Evolutionary conservation across 1,284 basidiomycete genomes (phyloP), one percentile per base, ranked within the genome.

Genomic region (Dichomitus squalens): DNA sequence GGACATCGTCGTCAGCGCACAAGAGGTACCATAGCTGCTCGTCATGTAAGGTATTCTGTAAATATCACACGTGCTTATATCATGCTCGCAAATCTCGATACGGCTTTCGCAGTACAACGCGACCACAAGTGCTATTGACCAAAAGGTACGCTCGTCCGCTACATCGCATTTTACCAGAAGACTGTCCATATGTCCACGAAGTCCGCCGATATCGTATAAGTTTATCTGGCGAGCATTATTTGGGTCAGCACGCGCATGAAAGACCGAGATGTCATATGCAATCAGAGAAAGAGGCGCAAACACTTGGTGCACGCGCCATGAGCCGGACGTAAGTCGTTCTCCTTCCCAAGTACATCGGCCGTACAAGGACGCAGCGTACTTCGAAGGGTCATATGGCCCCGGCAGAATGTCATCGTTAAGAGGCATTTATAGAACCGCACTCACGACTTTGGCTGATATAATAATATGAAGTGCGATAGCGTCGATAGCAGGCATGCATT

Each of bases 351-450:
- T 55, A 51, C 56, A 11, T n/a, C 16, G 52, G 49, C 40, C 52
- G 38, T 25, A 20, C 33, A 34, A 29, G 46, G 53, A 43, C 29
- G 54, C 46, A 29, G 52, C 55, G 58, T 53, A 66, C 74, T 75
- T 72, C 75, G 74, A 82, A 87, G 83, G 64, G 83, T 88, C 87
- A 83, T 87, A 84, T 89, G 87, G 87, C 87, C 87, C 87, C 87
- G 87, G 87, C 86, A 78, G 66, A 68, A 21, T 79, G 64, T 87
- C 87, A 87, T 88, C 86, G 61, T 55, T 73, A 58, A 14, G 3
- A 44, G 34, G 44, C 57, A 46, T 41, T 52, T 39, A 56, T 33
- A 47, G 41, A 25, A 49, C 57, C 47, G 16, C 35, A 70, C 71
- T 71, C 57, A 75, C 71, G 53, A 35, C n/a, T n/a, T n/a, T n/a